Evolutionary conservation across 768 basidiomycete species (phyloP), one percentile per base, ranked within the genome.

Genomic region (Rhizopogon vulgaris): DNA sequence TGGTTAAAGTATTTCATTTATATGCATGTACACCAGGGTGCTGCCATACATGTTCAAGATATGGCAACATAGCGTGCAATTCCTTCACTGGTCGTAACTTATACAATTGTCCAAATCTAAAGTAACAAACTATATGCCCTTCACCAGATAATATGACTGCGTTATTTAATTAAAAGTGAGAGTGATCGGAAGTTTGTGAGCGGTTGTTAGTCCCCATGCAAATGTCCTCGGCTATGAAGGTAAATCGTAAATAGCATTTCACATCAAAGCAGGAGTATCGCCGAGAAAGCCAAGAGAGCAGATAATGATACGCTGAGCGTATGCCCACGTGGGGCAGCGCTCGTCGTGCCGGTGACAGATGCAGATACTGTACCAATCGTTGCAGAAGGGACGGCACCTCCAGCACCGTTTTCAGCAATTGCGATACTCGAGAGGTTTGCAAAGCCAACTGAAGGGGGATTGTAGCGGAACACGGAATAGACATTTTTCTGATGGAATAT

Each of bases 341-440:
- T 58, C 1, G 34, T 58, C 1, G 34, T 24, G 27, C 39, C 57
- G 6, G 77, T 75, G 10, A 83, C 74, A 6, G 74, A 66, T 1
- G 81, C 73, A 10, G 73, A 66, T 11, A 69, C 74, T 0, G 76
- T 67, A 2, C 82, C 85, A 46, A 85, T 76, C 6, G 85, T 87
- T 0, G 85, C 55, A 0, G 73, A 70, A 0, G 87, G 85, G 0
- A 77, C 70, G 0, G 58, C 9, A 0, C 72, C 67, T 1, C 63
- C 66, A 47, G 65, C 59, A 1, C 66, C 66, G 14, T 68, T 68
- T 52, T 53, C 22, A 12, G 66, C 60, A 25, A 62, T 27, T 0
- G 66, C 66, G 0, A 42, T 42, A 4, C 51, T 52, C 0, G 79
- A 75, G 34, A 79, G 70, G 2, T 60, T 59, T 3, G 80, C 80